A percentile compares a stretch with the other conserved stretches of the same genome.
Conservation (phyloP, 768 basidiomycete genomes). For the Leccinum uliginosum region DNA sequence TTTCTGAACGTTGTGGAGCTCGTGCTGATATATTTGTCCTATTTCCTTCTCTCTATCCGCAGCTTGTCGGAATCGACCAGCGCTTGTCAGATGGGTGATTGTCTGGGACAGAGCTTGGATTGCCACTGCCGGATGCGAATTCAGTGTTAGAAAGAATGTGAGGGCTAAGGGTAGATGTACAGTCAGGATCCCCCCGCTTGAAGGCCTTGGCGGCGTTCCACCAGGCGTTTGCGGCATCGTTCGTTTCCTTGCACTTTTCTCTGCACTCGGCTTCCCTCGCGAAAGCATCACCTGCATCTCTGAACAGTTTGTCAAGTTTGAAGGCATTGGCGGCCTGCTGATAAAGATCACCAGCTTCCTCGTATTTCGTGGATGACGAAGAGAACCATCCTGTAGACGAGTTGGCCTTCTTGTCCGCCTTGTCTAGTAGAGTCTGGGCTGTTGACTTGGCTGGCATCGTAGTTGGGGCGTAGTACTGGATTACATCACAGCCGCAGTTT, state of each 20-base stretch:
- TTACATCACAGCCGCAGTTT: neutral
- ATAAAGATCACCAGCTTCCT: slow-evolving; percentile 95
- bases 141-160: slow-evolving; percentile 4
- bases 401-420: slow-evolving; percentile 89
- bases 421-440: slow-evolving; percentile 71
- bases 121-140: slow-evolving; percentile 56
- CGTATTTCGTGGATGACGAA: slow-evolving; percentile 76
- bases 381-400: slow-evolving; percentile 88
- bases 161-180: slow-evolving; percentile 45
- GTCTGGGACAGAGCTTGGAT: slow-evolving; percentile 83
- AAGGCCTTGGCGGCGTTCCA: slow-evolving; percentile 98
- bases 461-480: neutral
- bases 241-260: slow-evolving; percentile 78
- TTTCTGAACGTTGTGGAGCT: slow-evolving; percentile 70
- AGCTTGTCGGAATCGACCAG: slow-evolving; percentile 93
- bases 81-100: slow-evolving; percentile 74
- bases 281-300: slow-evolving; percentile 89
- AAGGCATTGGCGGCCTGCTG: slow-evolving; percentile 92
- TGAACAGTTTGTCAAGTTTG: slow-evolving; percentile 89
- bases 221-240: slow-evolving; percentile 97
- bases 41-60: slow-evolving; percentile 98
- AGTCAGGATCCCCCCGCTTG: slow-evolving; percentile 81
- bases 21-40: slow-evolving; percentile 87
- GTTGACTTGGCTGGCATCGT: slow-evolving; percentile 73
- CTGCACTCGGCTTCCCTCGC: slow-evolving; percentile 93